Evolutionary conservation across 176 grass and related monocot genomes (phyloP), one percentile per base, ranked within the genome.

Genomic region (Dendrocalamus sinicus): DNA sequence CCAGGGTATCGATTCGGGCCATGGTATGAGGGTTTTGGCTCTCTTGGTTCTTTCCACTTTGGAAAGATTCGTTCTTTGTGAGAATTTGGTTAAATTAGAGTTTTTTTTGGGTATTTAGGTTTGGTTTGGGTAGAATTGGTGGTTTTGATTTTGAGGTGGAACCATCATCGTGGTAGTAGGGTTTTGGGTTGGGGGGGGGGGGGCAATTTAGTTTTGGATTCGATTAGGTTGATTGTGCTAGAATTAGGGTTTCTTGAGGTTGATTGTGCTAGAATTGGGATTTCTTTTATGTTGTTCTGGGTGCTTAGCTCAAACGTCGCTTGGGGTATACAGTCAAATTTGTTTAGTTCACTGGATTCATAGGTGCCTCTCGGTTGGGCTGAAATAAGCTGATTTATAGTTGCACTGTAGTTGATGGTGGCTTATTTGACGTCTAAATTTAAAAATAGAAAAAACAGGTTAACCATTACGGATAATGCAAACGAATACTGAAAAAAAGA

Each of bases 171-270:
- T 39, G 24, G 39, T 55, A 6, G 8, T 50, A 59, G 81, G 76
- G 76, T 68, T 79, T 59, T 70, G 54, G 73, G 73, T 60, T 86
- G 32, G 32, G 32, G 32, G 1, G 32, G 32, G 39, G 37, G 37
- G 87, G 40, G 40, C 24, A 30, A 58, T 46, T 85, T 70, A 11
- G 20, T 51, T 39, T 64, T 48, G n/a, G 24, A 46, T 65, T 17
- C 19, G 20, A 26, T 50, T 22, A 62, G 35, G n/a, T 77, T 22
- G 50, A 65, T 57, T 67, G 46, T 52, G 57, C 77, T 53, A 74
- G 2, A 35, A 73, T 30, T 50, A 19, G 6, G 68, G n/a, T 12
- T 58, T 71, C 0, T 67, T 67, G 10, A 67, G 32, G 65, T 66
- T 67, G 30, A 67, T 67, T 67, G 30, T 37, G 16, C 16, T 57